These are phyloP conservation scores for Pueraria montana DNA, from an alignment of 306 rosid species.

Conservation along the genomic window DNA sequence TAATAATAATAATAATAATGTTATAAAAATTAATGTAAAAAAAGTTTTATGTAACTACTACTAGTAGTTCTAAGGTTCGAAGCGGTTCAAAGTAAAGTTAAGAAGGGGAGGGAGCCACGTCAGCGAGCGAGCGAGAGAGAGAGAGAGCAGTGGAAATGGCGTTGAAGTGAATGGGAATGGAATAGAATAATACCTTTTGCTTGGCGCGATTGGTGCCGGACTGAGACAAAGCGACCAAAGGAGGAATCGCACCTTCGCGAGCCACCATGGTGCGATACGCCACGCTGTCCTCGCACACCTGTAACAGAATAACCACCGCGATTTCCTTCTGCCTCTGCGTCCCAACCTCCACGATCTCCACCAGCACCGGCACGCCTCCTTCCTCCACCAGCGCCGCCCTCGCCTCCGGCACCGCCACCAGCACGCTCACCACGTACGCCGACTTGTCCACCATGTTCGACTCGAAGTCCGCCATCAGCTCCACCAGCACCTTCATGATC, in stretches of 20 bases:
- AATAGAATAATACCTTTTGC: constrained; percentile 71
- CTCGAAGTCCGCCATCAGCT: constrained; percentile 90
- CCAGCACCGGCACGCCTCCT: constrained; percentile 91
- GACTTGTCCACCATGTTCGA: constrained; percentile 97
- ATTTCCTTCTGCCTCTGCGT: constrained; percentile 92
- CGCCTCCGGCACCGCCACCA: constrained; percentile 80
- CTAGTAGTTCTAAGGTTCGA: too few species aligned
- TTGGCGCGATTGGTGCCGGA: constrained; percentile 97
- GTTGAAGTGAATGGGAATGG: not conserved
- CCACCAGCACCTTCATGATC: constrained; percentile 87
- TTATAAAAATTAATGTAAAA: too few species aligned
- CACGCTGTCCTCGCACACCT: constrained; percentile 80
- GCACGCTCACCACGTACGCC: constrained; percentile 83
- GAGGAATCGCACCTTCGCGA: constrained; percentile 98
- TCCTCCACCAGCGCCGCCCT: constrained; percentile 82
- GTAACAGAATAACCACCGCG: constrained; percentile 74
- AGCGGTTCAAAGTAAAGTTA: too few species aligned
- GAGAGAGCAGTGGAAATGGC: constrained; percentile 34
- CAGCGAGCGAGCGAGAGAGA: not conserved
- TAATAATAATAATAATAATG: too few species aligned
- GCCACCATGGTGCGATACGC: constrained; percentile 80
- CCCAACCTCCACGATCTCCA: constrained; percentile 92
- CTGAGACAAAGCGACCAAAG: constrained; percentile 87
- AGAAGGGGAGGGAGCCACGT: not conserved
- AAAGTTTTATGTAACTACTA: too few species aligned